Conservation (phyloP, 1,284 basidiomycete genomes). For the Tausonia pullulans region DNA sequence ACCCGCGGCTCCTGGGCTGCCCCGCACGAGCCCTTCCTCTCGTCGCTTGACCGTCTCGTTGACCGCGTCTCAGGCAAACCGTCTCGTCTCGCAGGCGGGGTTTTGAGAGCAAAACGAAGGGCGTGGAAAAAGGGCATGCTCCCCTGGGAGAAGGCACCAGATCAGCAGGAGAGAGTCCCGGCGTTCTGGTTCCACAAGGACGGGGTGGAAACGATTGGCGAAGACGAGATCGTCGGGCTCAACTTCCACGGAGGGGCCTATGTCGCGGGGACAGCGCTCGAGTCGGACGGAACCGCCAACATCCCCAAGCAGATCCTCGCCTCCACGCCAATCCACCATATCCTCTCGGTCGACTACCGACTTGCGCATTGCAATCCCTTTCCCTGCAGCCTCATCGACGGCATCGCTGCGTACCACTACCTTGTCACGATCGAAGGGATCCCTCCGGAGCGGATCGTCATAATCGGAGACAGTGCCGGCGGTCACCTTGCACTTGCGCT, state of each 20-base stretch:
- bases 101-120: not conserved
- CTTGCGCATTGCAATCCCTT: slow-evolving; percentile 36
- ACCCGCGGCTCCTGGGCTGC: not conserved
- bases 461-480: slow-evolving; percentile 59
- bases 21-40: not conserved
- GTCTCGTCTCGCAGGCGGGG: not conserved
- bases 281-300: slow-evolving; percentile 23
- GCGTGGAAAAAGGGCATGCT: slow-evolving; percentile 1
- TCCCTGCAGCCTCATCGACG: slow-evolving; percentile 52
- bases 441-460: slow-evolving; percentile 44
- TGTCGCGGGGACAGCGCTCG: not conserved
- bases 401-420: slow-evolving; percentile 50
- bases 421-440: slow-evolving; percentile 42
- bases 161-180: too few species aligned
- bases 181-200: not conserved
- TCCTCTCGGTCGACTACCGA: slow-evolving; percentile 26
- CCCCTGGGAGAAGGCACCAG: not conserved
- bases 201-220: not conserved
- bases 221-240: not conserved
- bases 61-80: too few species aligned
- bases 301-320: slow-evolving; percentile 27
- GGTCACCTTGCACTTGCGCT: slow-evolving; percentile 52
- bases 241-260: slow-evolving; percentile 3
- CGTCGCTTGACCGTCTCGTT: not conserved
- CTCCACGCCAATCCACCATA: slow-evolving; percentile 29